Percentiles rank a stretch among this genome's conserved stretches.
Conservation (phyloP, 1,284 basidiomycete species). For the Malassezia restricta region DNA sequence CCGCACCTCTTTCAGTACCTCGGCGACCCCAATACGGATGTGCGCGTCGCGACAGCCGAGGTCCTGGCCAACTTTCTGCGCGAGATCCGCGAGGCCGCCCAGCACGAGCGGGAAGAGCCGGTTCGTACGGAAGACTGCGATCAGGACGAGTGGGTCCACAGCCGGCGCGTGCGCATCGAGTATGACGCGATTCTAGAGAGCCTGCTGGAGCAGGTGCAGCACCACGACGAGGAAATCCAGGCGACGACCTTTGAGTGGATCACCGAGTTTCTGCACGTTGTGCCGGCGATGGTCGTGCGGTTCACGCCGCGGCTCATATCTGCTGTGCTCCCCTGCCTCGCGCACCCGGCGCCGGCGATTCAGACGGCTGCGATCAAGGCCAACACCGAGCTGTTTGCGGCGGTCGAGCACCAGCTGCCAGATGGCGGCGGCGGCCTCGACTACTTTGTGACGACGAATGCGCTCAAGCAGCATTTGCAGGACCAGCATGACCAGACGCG, state of each 20-base stretch:
- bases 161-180: constrained; percentile 81
- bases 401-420: constrained; percentile 71
- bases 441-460: constrained; percentile 80
- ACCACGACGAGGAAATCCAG: constrained; percentile 52
- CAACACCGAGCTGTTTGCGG: constrained; percentile 69
- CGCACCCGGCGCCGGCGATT: constrained; percentile 78
- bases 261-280: constrained; percentile 75
- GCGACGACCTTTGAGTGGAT: constrained; percentile 65
- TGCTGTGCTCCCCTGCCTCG: constrained; percentile 82
- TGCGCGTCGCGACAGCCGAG: constrained; percentile 79
- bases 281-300: constrained; percentile 79
- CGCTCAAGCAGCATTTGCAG: constrained; percentile 80
- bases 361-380: constrained; percentile 73
- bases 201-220: constrained; percentile 64
- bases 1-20: constrained; percentile 83
- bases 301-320: constrained; percentile 86
- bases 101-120: constrained; percentile 10
- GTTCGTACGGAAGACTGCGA: constrained; percentile 44
- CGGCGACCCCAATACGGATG: constrained; percentile 85
- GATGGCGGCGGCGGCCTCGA: constrained; percentile 53
- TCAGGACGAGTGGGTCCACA: constrained; percentile 62
- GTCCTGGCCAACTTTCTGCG: constrained; percentile 81
- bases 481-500: constrained; percentile 93
- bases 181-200: constrained; percentile 88
- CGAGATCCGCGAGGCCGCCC: constrained; percentile 53